phyloP scores from a whole-genome alignment of 306 rosid species.

The Carpinus fangiana region DNA sequence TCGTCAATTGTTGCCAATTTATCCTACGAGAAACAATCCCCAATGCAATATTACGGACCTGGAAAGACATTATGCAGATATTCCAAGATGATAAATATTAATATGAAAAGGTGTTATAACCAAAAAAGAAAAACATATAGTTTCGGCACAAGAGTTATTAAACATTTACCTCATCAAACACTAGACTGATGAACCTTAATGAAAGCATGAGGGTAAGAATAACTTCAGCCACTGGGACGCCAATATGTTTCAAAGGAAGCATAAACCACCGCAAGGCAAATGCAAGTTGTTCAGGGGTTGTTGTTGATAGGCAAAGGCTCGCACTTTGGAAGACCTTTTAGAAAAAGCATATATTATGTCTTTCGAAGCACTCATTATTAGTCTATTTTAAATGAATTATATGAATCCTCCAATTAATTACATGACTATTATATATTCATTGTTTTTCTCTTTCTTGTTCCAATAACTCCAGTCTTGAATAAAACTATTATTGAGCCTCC shows the following conservation, averaged over 20 bases:
- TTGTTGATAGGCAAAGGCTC: slow-evolving; percentile 92
- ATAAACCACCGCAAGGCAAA: slow-evolving; percentile 86
- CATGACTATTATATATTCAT: not conserved
- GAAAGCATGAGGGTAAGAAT: slow-evolving; percentile 89
- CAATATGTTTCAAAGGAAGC: slow-evolving; percentile 74
- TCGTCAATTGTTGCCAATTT: slow-evolving; percentile 79
- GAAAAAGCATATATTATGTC: slow-evolving; percentile 11
- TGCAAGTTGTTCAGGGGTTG: slow-evolving; percentile 93
- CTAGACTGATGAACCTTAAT: slow-evolving; percentile 81
- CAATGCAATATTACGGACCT: slow-evolving; percentile 92
- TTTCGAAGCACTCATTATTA: slow-evolving; percentile 17
- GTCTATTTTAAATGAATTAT: slow-evolving; percentile 4
- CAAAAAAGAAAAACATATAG: not conserved
- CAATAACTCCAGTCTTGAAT: not conserved
- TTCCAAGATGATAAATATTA: not conserved
- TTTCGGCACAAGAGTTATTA: not conserved
- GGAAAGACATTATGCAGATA: slow-evolving; percentile 30
- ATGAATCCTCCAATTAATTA: not conserved
- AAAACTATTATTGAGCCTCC: not conserved
- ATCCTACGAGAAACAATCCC: slow-evolving; percentile 91
- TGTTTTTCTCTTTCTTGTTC: not conserved
- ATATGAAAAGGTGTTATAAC: not conserved
- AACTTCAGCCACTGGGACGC: slow-evolving; percentile 91
- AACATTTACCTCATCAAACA: slow-evolving; percentile 81
- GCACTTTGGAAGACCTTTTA: slow-evolving; percentile 96